These are phyloP conservation scores for Exobasidium cylindrosporum DNA, from an alignment of 1,284 basidiomycete genomes.

Conservation along the genomic window DNA sequence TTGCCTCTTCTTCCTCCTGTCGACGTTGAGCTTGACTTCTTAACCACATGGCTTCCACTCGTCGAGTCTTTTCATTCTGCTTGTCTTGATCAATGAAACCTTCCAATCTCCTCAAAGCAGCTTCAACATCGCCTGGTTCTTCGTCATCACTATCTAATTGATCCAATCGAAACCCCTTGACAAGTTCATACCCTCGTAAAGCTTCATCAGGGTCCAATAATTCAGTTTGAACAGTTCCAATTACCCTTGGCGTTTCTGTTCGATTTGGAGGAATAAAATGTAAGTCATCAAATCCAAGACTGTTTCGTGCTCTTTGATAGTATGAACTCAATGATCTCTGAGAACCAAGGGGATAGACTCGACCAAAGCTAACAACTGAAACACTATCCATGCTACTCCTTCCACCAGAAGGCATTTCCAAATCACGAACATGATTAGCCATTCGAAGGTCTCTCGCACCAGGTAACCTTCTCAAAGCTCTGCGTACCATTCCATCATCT, in stretches of 20 bases:
- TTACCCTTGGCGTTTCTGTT: conserved; percentile 21
- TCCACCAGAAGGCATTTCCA: conserved; percentile 17
- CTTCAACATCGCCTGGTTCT: conserved; percentile 44
- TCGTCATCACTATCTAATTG: conserved; percentile 37
- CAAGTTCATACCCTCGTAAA: conserved; percentile 45
- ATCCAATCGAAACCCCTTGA: conserved; percentile 43
- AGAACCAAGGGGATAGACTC: conserved; percentile 4
- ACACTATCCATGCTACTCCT: conserved; percentile 32
- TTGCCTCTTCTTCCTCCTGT: conserved; percentile 1
- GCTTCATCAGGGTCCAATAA: conserved; percentile 49
- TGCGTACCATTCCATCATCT: conserved; percentile 43
- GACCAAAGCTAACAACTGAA: conserved; percentile 2
- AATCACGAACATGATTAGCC: conserved; percentile 38
- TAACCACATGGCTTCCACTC: conserved; percentile 40
- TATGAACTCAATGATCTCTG: neutral
- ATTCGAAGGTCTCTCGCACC: conserved; percentile 46
- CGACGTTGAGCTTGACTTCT: conserved; percentile 15
- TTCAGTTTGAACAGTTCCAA: conserved; percentile 39
- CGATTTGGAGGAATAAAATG: conserved; percentile 10
- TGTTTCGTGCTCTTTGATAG: neutral
- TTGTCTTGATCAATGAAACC: conserved; percentile 49
- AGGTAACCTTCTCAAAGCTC: conserved; percentile 42
- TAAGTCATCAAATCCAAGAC: conserved; percentile 4
- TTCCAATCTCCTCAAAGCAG: conserved; percentile 42
- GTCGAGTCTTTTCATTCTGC: conserved; percentile 29